phyloP scores from a whole-genome alignment of 2,329 filamentous ascomycete species.

The Cercospora berteroae region DNA sequence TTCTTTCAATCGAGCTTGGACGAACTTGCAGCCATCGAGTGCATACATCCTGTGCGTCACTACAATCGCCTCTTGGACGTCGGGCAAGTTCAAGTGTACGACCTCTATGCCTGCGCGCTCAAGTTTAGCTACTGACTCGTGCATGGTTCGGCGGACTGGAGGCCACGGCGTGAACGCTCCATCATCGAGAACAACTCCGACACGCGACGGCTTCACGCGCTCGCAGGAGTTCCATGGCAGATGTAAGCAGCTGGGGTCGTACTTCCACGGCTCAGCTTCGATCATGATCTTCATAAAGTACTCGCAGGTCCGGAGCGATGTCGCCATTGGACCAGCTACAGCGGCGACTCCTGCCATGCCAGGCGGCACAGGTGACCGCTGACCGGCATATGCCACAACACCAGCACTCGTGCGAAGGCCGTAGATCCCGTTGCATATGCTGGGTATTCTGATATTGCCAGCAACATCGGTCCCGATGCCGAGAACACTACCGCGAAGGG shows the following conservation, averaged over 20 bases:
- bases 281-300: conserved; percentile 28
- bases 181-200: conserved; percentile 53
- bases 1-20: conserved; percentile 20
- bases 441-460: conserved; percentile 71
- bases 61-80: conserved; percentile 16
- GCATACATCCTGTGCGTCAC: conserved; percentile 23
- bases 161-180: conserved; percentile 52
- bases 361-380: conserved; percentile 38
- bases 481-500: conserved; percentile 57
- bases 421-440: conserved; percentile 62
- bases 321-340: conserved; percentile 32
- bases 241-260: conserved; percentile 40
- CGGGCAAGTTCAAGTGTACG: conserved; percentile 21
- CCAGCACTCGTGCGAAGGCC: conserved; percentile 21
- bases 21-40: conserved; percentile 24
- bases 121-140: conserved; percentile 42
- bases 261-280: conserved; percentile 41
- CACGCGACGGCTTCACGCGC: conserved; percentile 12
- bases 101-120: conserved; percentile 39
- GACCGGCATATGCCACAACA: conserved; percentile 35
- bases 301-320: conserved; percentile 26
- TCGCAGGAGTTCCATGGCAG: conserved; percentile 39
- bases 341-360: conserved; percentile 30
- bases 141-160: conserved; percentile 48
- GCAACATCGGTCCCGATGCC: conserved; percentile 64